A percentile compares a stretch with the other conserved stretches of the same genome.
phyloP scores from a whole-genome alignment of 306 rosid species.

The Vigna unguiculata region DNA sequence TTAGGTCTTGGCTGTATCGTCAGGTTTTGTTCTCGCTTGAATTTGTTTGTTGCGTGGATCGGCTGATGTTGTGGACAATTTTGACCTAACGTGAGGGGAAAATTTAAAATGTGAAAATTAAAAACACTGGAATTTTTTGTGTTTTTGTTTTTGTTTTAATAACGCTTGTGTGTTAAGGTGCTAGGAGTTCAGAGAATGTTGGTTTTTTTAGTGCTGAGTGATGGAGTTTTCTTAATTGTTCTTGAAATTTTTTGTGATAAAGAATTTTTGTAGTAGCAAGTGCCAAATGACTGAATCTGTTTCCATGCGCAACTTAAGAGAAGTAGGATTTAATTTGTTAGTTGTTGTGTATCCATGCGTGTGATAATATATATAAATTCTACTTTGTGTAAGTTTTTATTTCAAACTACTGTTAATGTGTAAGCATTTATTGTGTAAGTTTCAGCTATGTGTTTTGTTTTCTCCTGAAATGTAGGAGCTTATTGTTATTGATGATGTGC shows the following conservation, averaged over 20 bases:
- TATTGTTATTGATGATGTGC: conserved; percentile 88
- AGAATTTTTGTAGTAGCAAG: background rate
- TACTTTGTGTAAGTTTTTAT: background rate
- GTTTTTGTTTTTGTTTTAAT: background rate
- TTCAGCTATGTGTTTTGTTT: conserved; percentile 40
- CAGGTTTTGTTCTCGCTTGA: background rate
- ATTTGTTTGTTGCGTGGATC: background rate
- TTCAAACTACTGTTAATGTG: conserved; percentile 15
- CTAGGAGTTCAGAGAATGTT: conserved; percentile 3
- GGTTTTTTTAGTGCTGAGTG: conserved; percentile 1
- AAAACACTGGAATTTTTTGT: background rate
- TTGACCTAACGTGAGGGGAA: background rate
- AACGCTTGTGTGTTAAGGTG: background rate
- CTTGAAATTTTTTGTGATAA: background rate
- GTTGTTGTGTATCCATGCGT: background rate
- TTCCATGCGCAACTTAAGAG: background rate
- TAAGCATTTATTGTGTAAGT: conserved; percentile 17
- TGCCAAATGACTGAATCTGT: background rate
- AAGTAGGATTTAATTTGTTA: background rate
- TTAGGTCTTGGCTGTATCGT: background rate
- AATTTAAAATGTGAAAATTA: background rate
- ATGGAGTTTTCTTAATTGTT: background rate
- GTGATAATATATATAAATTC: background rate
- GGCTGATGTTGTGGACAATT: conserved; percentile 1
- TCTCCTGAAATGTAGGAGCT: conserved; percentile 72